Conservation (phyloP, 176 grass and related monocot species). For the Alloteropsis semialata region DNA sequence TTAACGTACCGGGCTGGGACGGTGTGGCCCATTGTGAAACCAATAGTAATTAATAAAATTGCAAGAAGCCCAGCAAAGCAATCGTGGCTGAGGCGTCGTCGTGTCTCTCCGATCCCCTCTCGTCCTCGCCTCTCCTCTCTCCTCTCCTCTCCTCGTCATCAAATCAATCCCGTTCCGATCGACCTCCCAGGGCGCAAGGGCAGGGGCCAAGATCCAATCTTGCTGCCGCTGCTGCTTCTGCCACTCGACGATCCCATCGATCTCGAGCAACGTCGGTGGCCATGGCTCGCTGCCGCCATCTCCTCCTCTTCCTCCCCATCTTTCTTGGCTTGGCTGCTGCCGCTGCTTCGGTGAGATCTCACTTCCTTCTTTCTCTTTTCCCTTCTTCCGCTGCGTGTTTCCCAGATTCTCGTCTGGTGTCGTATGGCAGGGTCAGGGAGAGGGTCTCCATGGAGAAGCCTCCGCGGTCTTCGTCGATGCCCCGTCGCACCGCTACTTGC, state of each 20-base stretch:
- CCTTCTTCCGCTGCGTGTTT: neutral
- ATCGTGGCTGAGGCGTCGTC: neutral
- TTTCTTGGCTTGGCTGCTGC: slow-evolving; percentile 3
- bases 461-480: slow-evolving; percentile 43
- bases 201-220: slow-evolving; percentile 22
- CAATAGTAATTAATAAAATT: no score
- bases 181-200: neutral
- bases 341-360: slow-evolving; percentile 28
- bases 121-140: neutral
- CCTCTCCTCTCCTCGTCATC: neutral
- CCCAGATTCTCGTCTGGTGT: neutral
- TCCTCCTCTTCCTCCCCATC: slow-evolving; percentile 11
- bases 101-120: neutral
- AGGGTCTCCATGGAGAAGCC: slow-evolving; percentile 3
- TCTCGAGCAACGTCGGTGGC: slow-evolving; percentile 15
- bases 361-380: neutral
- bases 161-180: neutral
- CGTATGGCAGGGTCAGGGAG: neutral
- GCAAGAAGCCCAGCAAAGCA: no score
- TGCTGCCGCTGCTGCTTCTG: neutral
- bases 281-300: slow-evolving; percentile 22
- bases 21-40: no score
- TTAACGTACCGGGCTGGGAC: no score
- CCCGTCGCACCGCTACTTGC: slow-evolving; percentile 42
- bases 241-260: slow-evolving; percentile 12